phyloP scores from a whole-genome alignment of 768 basidiomycete genomes.

The Naganishia vaughanmartiniae region DNA sequence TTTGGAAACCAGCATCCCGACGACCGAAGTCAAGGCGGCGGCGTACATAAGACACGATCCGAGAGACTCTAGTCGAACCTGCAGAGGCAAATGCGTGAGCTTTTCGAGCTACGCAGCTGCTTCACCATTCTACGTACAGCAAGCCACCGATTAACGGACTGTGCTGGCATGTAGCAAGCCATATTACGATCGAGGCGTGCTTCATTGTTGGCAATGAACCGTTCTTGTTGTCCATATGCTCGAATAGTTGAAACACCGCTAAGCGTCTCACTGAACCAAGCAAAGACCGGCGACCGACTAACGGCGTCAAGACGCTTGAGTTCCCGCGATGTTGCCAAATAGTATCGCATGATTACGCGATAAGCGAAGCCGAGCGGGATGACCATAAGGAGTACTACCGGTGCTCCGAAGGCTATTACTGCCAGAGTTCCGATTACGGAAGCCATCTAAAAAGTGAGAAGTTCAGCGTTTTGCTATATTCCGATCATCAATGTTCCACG shows the following conservation, averaged over 20 bases:
- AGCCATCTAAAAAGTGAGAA: not conserved
- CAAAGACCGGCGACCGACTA: slow-evolving; percentile 86
- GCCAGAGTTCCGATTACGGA: slow-evolving; percentile 51
- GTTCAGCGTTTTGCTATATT: not conserved
- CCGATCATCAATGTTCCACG: not conserved
- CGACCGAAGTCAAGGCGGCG: slow-evolving; percentile 65
- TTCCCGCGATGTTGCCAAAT: slow-evolving; percentile 52
- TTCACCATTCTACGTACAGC: slow-evolving; percentile 52
- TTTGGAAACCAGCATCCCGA: slow-evolving; percentile 68
- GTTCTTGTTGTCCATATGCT: slow-evolving; percentile 47
- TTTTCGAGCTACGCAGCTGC: not conserved
- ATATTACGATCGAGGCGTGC: slow-evolving; percentile 78
- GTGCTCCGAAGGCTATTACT: slow-evolving; percentile 79
- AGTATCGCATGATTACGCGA: slow-evolving; percentile 78
- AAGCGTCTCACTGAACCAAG: slow-evolving; percentile 54
- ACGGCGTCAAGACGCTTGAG: slow-evolving; percentile 56
- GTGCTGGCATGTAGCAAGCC: slow-evolving; percentile 67
- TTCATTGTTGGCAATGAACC: slow-evolving; percentile 52
- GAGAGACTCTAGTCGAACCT: slow-evolving; percentile 73
- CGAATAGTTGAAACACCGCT: slow-evolving; percentile 30
- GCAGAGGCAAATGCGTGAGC: too few species aligned
- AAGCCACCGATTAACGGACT: slow-evolving; percentile 61
- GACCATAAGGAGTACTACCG: slow-evolving; percentile 72
- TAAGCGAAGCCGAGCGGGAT: slow-evolving; percentile 79
- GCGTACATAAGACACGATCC: slow-evolving; percentile 75